A percentile compares a stretch with the other conserved stretches of the same genome.
Evolutionary conservation across 306 rosid species (phyloP).

Genomic region (Acacia confusa): DNA sequence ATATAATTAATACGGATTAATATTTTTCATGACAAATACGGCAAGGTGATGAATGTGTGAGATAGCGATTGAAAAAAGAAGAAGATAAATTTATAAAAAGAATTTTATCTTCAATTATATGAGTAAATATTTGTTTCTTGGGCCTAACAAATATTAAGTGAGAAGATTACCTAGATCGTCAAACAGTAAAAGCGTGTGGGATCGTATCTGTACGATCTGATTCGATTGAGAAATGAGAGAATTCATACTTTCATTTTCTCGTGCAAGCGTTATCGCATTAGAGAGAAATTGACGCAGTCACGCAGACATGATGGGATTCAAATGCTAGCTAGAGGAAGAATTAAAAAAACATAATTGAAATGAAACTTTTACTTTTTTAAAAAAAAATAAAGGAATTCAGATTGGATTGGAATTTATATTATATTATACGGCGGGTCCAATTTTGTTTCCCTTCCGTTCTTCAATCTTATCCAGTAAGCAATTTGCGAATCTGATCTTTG

Average conservation of each 20-base stretch:
- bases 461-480: conserved; percentile 15
- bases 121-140: too few relatives aligned
- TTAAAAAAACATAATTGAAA: not conserved
- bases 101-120: too few relatives aligned
- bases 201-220: not conserved
- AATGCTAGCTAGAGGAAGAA: not conserved
- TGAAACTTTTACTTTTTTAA: not conserved
- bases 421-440: not conserved
- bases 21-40: not conserved
- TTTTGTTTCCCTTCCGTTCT: not conserved
- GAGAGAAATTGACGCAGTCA: not conserved
- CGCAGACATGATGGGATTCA: not conserved
- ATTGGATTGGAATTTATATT: not conserved
- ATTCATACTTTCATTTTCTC: not conserved
- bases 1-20: not conserved
- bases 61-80: too few relatives aligned
- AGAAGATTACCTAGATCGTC: not conserved
- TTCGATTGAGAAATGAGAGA: not conserved
- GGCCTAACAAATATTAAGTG: too few relatives aligned
- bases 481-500: not conserved
- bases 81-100: too few relatives aligned
- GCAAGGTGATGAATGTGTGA: too few relatives aligned
- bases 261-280: not conserved
- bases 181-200: not conserved
- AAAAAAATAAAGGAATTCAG: not conserved